Conservation (phyloP, 768 basidiomycete species). For the Naganishia vaughanmartiniae region DNA sequence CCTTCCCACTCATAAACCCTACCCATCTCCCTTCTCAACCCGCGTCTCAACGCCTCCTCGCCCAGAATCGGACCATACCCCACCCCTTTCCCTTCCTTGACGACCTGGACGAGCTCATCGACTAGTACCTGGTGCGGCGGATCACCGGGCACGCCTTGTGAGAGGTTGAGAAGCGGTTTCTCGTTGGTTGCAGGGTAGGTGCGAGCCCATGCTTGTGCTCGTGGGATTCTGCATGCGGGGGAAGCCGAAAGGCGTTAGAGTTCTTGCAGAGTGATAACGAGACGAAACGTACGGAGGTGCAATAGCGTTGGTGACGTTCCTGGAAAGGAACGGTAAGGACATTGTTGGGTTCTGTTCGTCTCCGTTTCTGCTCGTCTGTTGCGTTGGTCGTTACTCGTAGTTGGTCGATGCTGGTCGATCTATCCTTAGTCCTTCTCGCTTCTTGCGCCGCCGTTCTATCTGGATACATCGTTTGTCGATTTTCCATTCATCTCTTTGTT, state of each 20-base stretch:
- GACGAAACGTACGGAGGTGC: slow-evolving; percentile 1
- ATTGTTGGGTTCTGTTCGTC: background rate
- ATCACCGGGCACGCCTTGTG: slow-evolving; percentile 69
- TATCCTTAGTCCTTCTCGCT: too few relatives aligned
- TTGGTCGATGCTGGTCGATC: too few relatives aligned
- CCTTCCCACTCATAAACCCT: slow-evolving; percentile 54
- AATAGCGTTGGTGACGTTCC: background rate
- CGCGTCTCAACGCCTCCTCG: slow-evolving; percentile 58
- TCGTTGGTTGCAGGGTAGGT: slow-evolving; percentile 33
- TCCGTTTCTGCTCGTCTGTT: too few relatives aligned
- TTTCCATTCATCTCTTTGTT: too few relatives aligned
- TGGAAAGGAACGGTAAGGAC: background rate
- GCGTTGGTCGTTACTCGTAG: too few relatives aligned
- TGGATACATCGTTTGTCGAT: too few relatives aligned
- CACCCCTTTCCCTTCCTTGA: slow-evolving; percentile 54
- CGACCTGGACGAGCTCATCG: slow-evolving; percentile 56
- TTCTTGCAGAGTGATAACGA: background rate
- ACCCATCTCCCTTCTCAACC: slow-evolving; percentile 65
- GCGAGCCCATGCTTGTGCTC: slow-evolving; percentile 46
- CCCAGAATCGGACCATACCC: slow-evolving; percentile 66
- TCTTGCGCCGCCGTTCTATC: too few relatives aligned
- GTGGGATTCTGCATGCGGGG: slow-evolving; percentile 39
- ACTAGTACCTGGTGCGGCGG: slow-evolving; percentile 63
- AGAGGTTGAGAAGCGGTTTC: slow-evolving; percentile 65
- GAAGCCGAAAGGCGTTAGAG: background rate